These are phyloP conservation scores for Blastobotrys chiropterorum DNA, from an alignment of 805 yeast genomes.

Conservation along the genomic window DNA sequence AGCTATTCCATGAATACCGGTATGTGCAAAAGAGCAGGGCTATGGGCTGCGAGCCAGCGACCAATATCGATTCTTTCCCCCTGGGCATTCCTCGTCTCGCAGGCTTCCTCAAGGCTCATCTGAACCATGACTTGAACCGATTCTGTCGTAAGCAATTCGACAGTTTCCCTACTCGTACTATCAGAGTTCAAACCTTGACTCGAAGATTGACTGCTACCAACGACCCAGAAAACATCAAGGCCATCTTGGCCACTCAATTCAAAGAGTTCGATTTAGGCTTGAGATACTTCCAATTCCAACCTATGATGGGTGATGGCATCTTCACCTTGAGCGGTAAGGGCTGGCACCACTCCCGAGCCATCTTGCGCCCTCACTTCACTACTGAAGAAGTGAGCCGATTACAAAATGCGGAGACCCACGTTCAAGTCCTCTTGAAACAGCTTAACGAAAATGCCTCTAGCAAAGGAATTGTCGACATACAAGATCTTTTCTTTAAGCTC, in stretches of 20 bases:
- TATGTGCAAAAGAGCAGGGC: neutral
- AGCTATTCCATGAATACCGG: neutral
- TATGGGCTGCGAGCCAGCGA: neutral
- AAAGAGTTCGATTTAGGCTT: constrained; percentile 25
- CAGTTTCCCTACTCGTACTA: neutral
- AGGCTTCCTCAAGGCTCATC: neutral
- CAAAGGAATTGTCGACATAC: constrained; percentile 20
- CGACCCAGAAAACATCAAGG: constrained; percentile 28
- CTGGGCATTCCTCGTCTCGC: neutral
- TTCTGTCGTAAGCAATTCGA: neutral
- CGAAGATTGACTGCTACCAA: constrained; percentile 9
- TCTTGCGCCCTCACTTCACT: constrained; percentile 32
- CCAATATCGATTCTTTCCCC: neutral
- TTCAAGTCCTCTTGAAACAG: constrained; percentile 18
- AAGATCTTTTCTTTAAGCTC: constrained; percentile 25
- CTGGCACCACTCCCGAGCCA: constrained; percentile 33
- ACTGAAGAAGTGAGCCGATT: constrained; percentile 29
- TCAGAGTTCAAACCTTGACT: constrained; percentile 3
- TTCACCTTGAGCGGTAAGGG: constrained; percentile 30
- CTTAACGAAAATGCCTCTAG: constrained; percentile 3
- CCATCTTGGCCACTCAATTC: constrained; percentile 26
- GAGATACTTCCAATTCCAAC: constrained; percentile 23
- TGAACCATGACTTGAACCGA: neutral
- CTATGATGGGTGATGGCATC: constrained; percentile 31
- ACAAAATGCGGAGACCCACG: constrained; percentile 23